Evolutionary conservation across 805 yeast genomes (phyloP).

Genomic region (Candida patagonica): DNA sequence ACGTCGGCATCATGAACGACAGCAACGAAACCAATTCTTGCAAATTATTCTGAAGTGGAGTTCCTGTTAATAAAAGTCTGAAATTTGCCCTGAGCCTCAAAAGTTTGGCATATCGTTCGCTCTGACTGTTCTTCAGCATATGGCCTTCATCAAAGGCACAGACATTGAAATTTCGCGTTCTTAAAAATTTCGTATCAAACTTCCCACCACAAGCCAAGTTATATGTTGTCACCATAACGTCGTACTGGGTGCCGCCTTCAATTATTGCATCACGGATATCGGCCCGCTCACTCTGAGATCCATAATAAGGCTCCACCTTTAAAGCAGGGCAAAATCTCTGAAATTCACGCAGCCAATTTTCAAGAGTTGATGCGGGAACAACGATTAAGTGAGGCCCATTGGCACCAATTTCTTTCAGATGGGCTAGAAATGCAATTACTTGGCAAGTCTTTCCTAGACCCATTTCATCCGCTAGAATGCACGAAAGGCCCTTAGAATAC

Average conservation of each 20-base stretch:
- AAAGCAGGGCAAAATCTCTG: constrained; percentile 74
- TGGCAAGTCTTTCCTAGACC: constrained; percentile 94
- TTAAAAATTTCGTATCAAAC: constrained; percentile 70
- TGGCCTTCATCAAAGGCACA: constrained; percentile 98
- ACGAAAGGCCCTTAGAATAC: constrained; percentile 70
- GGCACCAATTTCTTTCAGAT: constrained; percentile 58
- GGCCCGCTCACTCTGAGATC: constrained; percentile 74
- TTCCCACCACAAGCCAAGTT: constrained; percentile 83
- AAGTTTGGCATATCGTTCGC: constrained; percentile 79
- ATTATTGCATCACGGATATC: constrained; percentile 65
- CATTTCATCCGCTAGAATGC: constrained; percentile 98
- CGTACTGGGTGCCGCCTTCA: constrained; percentile 48
- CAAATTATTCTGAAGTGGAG: constrained; percentile 91
- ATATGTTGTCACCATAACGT: constrained; percentile 91
- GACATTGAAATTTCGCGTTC: constrained; percentile 67
- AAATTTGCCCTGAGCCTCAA: constrained; percentile 81
- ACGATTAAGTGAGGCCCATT: constrained; percentile 85
- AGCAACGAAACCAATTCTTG: constrained; percentile 82
- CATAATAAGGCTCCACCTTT: constrained; percentile 87
- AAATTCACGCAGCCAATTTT: constrained; percentile 95
- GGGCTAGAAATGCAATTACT: constrained; percentile 85
- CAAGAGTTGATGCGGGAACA: constrained; percentile 94
- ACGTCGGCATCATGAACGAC: constrained; percentile 79
- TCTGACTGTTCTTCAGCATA: constrained; percentile 79
- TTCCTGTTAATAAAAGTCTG: constrained; percentile 84